These are phyloP conservation scores for Phialocephala subalpina DNA, from an alignment of 2,329 filamentous ascomycete species.

Conservation along the genomic window DNA sequence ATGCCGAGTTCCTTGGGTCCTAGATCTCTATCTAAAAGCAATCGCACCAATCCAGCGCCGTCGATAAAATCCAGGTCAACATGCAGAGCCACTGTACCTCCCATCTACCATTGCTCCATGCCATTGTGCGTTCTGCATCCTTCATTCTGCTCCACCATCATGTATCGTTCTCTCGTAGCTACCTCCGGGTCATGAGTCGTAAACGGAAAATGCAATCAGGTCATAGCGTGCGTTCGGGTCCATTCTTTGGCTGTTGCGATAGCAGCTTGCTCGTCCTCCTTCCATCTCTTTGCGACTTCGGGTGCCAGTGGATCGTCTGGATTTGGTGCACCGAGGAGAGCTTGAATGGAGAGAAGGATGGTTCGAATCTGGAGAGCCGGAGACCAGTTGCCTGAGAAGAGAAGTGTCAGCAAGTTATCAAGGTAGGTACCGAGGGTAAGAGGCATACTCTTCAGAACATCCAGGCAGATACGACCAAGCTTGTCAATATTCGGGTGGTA, in stretches of 20 bases:
- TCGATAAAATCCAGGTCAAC: conserved; percentile 12
- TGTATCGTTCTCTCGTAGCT: not conserved
- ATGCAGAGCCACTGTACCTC: conserved; percentile 19
- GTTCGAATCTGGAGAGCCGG: conserved; percentile 97
- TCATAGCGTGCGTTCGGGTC: conserved; percentile 64
- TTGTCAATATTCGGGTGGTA: conserved; percentile 99
- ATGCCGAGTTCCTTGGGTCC: not conserved
- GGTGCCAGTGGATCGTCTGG: conserved; percentile 98
- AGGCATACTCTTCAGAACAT: conserved; percentile 90
- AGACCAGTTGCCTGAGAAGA: conserved; percentile 88
- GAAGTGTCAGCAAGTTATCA: conserved; percentile 26
- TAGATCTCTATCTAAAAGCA: conserved; percentile 24
- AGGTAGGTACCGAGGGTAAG: not conserved
- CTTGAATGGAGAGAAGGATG: conserved; percentile 98
- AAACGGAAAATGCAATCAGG: conserved; percentile 26
- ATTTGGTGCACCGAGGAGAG: conserved; percentile 93
- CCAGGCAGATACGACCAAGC: conserved; percentile 94
- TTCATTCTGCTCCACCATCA: not conserved
- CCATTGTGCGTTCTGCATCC: not conserved
- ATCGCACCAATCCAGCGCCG: conserved; percentile 18
- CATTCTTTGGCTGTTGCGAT: conserved; percentile 93
- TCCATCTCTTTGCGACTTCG: conserved; percentile 97
- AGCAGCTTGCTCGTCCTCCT: conserved; percentile 91
- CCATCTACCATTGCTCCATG: conserved; percentile 25
- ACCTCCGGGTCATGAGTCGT: conserved; percentile 14